These are phyloP conservation scores for Cnidoscolus chayamansa DNA, from an alignment of 441 rosid genomes.

Conservation along the genomic window DNA sequence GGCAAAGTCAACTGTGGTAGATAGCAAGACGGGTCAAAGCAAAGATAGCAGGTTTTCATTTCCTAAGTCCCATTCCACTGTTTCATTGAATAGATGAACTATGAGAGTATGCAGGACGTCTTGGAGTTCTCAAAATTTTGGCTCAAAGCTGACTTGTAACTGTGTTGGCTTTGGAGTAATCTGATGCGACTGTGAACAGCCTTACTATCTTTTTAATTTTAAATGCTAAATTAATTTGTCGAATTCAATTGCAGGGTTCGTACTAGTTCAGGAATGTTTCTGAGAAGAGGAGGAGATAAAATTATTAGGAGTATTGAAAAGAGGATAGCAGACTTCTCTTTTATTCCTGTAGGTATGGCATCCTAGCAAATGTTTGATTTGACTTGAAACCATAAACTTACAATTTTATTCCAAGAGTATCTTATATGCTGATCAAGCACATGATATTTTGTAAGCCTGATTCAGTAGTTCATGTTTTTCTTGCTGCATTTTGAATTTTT, in stretches of 20 bases:
- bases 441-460: background rate
- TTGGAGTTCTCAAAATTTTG: too few species aligned
- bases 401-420: background rate
- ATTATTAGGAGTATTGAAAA: conserved; percentile 63
- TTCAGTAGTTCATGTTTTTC: background rate
- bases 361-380: background rate
- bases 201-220: background rate
- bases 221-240: background rate
- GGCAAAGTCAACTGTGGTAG: conserved; percentile 84
- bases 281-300: conserved; percentile 68
- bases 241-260: conserved; percentile 55
- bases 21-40: conserved; percentile 74
- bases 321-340: conserved; percentile 83
- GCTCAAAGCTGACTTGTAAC: too few species aligned
- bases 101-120: background rate
- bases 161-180: too few species aligned
- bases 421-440: background rate
- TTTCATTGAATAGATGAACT: background rate
- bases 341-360: conserved; percentile 70
- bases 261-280: conserved; percentile 94
- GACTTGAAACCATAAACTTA: background rate
- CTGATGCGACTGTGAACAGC: too few species aligned
- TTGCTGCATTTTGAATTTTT: background rate
- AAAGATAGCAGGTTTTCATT: conserved; percentile 72
- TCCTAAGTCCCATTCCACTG: background rate